Evolutionary conservation across 2,329 filamentous ascomycete species (phyloP).

Genomic region (Neocucurbitaria cava): DNA sequence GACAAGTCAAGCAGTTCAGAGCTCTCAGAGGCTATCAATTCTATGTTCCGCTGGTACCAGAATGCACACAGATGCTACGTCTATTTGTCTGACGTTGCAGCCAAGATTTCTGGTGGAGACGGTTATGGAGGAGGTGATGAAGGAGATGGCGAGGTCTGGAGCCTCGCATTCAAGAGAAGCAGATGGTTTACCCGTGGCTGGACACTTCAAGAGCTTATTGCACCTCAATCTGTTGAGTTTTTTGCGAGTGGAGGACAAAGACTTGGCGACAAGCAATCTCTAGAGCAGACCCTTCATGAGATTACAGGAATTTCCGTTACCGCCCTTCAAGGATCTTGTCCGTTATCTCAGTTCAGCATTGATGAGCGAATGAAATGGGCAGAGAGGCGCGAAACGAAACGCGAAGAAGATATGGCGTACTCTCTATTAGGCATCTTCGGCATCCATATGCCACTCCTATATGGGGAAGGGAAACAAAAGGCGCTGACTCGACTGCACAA

Average conservation of each 20-base stretch:
- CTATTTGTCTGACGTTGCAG: constrained; percentile 11
- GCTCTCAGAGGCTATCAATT: not conserved
- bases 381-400: constrained; percentile 9
- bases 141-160: not conserved
- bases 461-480: constrained; percentile 32
- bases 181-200: constrained; percentile 7
- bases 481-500: too few relatives aligned
- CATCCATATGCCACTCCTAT: constrained; percentile 18
- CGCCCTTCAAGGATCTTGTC: constrained; percentile 6
- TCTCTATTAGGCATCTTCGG: constrained; percentile 21
- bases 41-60: not conserved
- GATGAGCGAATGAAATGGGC: constrained; percentile 16
- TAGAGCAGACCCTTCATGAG: constrained; percentile 1
- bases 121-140: not conserved
- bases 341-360: constrained; percentile 7
- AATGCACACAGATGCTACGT: constrained; percentile 2
- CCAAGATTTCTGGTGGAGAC: not conserved
- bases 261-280: constrained; percentile 11
- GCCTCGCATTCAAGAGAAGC: constrained; percentile 2
- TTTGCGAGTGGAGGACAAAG: constrained; percentile 5
- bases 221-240: constrained; percentile 15
- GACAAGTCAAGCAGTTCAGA: not conserved
- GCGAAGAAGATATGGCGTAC: constrained; percentile 19
- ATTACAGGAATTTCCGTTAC: constrained; percentile 8
- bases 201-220: constrained; percentile 15